These are phyloP conservation scores for Aspergillus cejpii DNA, from an alignment of 2,329 filamentous ascomycete genomes.

Conservation along the genomic window DNA sequence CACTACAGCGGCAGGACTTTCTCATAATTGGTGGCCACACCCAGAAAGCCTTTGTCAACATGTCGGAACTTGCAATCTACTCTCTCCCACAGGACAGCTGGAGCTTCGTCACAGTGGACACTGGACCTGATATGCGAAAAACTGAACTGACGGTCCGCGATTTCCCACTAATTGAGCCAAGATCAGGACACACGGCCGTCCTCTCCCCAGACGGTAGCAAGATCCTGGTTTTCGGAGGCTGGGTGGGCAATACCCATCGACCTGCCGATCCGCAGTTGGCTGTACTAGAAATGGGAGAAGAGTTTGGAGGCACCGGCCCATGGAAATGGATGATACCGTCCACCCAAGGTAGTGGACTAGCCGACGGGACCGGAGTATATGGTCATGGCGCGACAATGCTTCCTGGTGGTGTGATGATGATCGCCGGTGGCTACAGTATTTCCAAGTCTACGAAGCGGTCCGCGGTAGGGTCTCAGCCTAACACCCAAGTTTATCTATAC, in stretches of 20 bases:
- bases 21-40: conserved; percentile 84
- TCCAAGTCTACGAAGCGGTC: conserved; percentile 37
- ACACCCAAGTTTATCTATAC: conserved; percentile 50
- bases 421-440: conserved; percentile 54
- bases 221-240: conserved; percentile 79
- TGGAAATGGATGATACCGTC: conserved; percentile 43
- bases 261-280: conserved; percentile 77
- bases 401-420: conserved; percentile 55
- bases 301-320: conserved; percentile 53
- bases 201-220: conserved; percentile 69
- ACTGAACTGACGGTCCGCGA: conserved; percentile 53
- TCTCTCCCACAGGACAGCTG: conserved; percentile 79
- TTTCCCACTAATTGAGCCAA: conserved; percentile 58
- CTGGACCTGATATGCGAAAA: conserved; percentile 36
- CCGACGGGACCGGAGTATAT: conserved; percentile 48
- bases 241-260: conserved; percentile 74
- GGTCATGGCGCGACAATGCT: conserved; percentile 58
- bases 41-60: conserved; percentile 77
- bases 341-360: conserved; percentile 35
- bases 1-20: conserved; percentile 69
- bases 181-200: conserved; percentile 83
- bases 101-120: conserved; percentile 67
- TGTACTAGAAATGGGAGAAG: conserved; percentile 66
- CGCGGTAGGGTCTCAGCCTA: conserved; percentile 27
- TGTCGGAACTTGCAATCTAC: conserved; percentile 83